These are phyloP conservation scores for Quercus lobata DNA, from an alignment of 331 rosid species.

Conservation along the genomic window DNA sequence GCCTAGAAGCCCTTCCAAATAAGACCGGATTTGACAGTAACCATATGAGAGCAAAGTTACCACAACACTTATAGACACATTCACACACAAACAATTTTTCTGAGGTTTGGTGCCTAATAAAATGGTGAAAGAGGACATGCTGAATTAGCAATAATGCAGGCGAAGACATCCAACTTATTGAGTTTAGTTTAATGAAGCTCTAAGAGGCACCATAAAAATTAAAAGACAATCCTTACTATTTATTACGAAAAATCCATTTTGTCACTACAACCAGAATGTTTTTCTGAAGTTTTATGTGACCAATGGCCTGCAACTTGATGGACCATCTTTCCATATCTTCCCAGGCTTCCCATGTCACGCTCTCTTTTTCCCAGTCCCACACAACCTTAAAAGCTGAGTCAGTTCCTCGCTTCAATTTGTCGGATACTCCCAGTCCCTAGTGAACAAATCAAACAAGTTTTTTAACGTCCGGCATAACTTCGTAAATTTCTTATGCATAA, in stretches of 20 bases:
- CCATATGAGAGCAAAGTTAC: background rate
- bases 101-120: background rate
- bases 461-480: background rate
- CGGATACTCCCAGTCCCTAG: no score
- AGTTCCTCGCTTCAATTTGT: no score
- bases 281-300: no score
- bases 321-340: constrained; percentile 30
- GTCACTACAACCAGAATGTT: background rate
- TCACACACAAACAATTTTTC: background rate
- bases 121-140: background rate
- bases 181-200: background rate
- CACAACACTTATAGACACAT: background rate
- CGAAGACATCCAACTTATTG: background rate
- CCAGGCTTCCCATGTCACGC: constrained; percentile 17
- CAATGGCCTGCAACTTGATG: background rate
- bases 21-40: background rate
- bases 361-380: constrained; percentile 29
- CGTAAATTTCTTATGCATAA: background rate
- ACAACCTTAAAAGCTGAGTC: background rate
- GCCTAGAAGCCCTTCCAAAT: background rate
- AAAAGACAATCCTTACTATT: background rate
- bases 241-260: background rate
- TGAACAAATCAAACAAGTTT: background rate
- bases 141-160: background rate
- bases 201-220: background rate